These are phyloP conservation scores for Bruguiera gymnorhiza DNA, from an alignment of 345 rosid genomes.

Conservation along the genomic window DNA sequence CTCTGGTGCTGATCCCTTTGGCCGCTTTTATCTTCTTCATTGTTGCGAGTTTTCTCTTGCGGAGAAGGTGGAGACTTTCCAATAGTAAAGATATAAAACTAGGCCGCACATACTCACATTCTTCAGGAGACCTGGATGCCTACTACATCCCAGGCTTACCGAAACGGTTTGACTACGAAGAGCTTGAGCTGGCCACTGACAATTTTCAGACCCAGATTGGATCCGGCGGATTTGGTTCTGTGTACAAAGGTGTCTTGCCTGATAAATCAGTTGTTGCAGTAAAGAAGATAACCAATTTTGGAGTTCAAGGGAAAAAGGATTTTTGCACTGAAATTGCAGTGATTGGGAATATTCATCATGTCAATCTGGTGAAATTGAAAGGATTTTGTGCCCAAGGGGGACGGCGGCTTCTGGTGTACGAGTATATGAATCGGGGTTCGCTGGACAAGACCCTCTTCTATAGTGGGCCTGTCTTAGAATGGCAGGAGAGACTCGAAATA, in stretches of 20 bases:
- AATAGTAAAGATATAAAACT: slow-evolving; percentile 31
- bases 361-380: slow-evolving; percentile 25
- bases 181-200: slow-evolving; percentile 21
- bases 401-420: slow-evolving; percentile 26
- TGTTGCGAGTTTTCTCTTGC: slow-evolving; percentile 45
- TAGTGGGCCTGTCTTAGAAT: slow-evolving; percentile 17
- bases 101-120: slow-evolving; percentile 28
- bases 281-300: slow-evolving; percentile 22
- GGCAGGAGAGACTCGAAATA: slow-evolving; percentile 26
- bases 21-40: slow-evolving; percentile 42
- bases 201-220: slow-evolving; percentile 24
- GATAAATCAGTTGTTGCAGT: slow-evolving; percentile 25
- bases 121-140: slow-evolving; percentile 62
- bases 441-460: slow-evolving; percentile 25
- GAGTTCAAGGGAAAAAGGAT: slow-evolving; percentile 25
- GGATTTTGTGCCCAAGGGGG: slow-evolving; percentile 29
- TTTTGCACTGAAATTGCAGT: slow-evolving; percentile 31
- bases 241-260: slow-evolving; percentile 21
- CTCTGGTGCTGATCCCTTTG: slow-evolving; percentile 63
- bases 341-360: slow-evolving; percentile 25
- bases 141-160: slow-evolving; percentile 58
- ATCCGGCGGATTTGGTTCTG: slow-evolving; percentile 26
- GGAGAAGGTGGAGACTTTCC: slow-evolving; percentile 48
- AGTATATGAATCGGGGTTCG: slow-evolving; percentile 29
- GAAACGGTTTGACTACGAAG: slow-evolving; percentile 21